Evolutionary conservation across 2,329 filamentous ascomycete genomes (phyloP), one percentile per base, ranked within the genome.

Genomic region (Colletotrichum theobromicola): DNA sequence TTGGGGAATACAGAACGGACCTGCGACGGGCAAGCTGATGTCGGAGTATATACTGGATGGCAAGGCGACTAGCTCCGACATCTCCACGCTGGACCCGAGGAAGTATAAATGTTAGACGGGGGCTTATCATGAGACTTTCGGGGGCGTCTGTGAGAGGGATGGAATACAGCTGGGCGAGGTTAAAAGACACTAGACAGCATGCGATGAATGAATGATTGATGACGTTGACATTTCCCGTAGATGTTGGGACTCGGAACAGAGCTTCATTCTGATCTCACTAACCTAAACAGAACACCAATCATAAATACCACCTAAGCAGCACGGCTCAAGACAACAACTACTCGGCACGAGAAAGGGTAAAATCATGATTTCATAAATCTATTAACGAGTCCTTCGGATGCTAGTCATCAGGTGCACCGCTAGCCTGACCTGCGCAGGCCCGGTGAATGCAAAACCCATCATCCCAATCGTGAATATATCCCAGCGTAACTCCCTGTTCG

Each of bases 1-100:
- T 85, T 99, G 97, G 97, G 97, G 97, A 0, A 98, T 99, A 26
- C 96, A 98, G 85, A 98, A 99, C 85, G 95, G 93, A 1, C 96
- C 96, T 2, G 97, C 90, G 2, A 98, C 96, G 9, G 94, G 94
- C 5, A 94, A 93, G 84, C 83, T 96, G 50, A 93, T 97, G 87
- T 93, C 93, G 46, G 94, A 96, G 83, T 92, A 94, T 83, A 85
- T 97, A 3, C 92, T 96, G 79, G 94, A 96, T 69, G 94, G 94
- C 1, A 84, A 86, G 74, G 90, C 93, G 1, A 92, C 84, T 80
- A 95, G 93, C 78, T 93, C 94, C 6, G 88, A 92, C 76, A 88
- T 95, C 34, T 86, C 86, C 2, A 89, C 88, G 46, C 82, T 96
- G 76, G 93, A 96, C 82, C 94, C 94, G 2, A 89, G 89, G 78